These are phyloP conservation scores for Pleurotus giganteus DNA, from an alignment of 768 basidiomycete genomes.

Conservation along the genomic window DNA sequence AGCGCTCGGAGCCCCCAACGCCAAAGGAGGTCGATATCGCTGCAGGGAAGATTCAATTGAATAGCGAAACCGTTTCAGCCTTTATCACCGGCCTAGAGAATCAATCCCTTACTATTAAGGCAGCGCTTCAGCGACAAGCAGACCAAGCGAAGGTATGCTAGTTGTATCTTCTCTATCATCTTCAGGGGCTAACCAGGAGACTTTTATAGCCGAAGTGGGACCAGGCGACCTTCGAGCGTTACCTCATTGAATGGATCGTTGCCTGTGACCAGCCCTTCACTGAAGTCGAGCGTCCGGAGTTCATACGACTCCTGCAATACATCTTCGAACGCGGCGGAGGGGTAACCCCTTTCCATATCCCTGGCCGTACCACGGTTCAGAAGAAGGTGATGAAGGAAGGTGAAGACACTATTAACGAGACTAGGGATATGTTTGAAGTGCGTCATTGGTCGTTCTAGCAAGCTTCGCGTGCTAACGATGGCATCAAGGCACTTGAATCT, in stretches of 20 bases:
- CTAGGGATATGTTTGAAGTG: constrained; percentile 17
- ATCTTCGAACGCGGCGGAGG: background rate
- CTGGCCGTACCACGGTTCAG: constrained; percentile 11
- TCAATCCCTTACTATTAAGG: background rate
- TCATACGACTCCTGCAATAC: constrained; percentile 16
- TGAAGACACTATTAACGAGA: constrained; percentile 7
- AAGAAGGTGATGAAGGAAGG: constrained; percentile 17
- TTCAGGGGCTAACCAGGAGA: background rate
- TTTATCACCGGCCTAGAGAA: background rate
- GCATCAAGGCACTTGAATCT: constrained; percentile 16
- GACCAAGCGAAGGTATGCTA: background rate
- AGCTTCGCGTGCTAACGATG: background rate
- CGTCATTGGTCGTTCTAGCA: background rate
- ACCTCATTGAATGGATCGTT: constrained; percentile 16
- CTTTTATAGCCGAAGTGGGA: constrained; percentile 15
- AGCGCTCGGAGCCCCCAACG: background rate
- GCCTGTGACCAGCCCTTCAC: constrained; percentile 20
- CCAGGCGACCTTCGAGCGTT: constrained; percentile 17
- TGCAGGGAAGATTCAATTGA: background rate
- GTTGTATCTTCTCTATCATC: background rate
- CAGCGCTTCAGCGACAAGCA: no score
- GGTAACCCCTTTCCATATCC: constrained; percentile 13
- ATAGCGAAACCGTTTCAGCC: background rate
- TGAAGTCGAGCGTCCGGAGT: constrained; percentile 19
- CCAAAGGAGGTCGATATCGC: background rate